phyloP scores from a whole-genome alignment of 306 rosid species.

The Gillenia trifoliata region DNA sequence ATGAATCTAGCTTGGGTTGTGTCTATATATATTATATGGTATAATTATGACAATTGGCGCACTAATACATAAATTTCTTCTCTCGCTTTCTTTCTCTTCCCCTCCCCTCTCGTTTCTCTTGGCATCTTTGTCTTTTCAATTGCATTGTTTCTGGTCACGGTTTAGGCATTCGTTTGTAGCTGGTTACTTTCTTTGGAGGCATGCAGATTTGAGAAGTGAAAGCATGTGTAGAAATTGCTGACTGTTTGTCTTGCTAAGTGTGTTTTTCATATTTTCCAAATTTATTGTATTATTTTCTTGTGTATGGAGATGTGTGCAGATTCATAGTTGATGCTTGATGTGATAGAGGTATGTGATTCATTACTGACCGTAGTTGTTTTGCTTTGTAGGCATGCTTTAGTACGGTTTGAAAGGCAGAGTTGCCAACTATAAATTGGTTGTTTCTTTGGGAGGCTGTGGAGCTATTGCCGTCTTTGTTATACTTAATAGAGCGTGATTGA shows the following conservation, averaged over 20 bases:
- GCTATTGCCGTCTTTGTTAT: constrained; percentile 1
- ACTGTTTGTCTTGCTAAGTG: neutral
- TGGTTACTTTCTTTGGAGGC: neutral
- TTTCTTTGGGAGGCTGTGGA: constrained; percentile 26
- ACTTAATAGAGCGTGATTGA: constrained; percentile 10
- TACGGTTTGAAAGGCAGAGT: constrained; percentile 3
- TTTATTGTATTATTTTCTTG: neutral
- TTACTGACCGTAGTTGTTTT: constrained; percentile 19
- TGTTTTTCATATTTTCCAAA: neutral
- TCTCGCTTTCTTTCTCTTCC: neutral
- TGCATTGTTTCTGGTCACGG: neutral
- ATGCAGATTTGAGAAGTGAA: neutral
- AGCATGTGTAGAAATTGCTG: neutral
- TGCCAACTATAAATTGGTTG: constrained; percentile 15
- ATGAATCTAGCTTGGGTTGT: neutral
- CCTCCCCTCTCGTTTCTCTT: neutral
- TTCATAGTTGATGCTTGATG: constrained; percentile 7
- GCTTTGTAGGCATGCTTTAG: constrained; percentile 37
- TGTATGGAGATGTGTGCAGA: constrained; percentile 5
- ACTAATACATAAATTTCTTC: neutral
- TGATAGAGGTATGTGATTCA: constrained; percentile 10
- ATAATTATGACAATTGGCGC: neutral
- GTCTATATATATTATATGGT: neutral
- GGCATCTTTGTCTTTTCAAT: neutral
- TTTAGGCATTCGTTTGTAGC: neutral